Base-by-base conservation (phyloP, 495 filamentous ascomycete species). In the Trichocladium uniseriatum region DNA sequence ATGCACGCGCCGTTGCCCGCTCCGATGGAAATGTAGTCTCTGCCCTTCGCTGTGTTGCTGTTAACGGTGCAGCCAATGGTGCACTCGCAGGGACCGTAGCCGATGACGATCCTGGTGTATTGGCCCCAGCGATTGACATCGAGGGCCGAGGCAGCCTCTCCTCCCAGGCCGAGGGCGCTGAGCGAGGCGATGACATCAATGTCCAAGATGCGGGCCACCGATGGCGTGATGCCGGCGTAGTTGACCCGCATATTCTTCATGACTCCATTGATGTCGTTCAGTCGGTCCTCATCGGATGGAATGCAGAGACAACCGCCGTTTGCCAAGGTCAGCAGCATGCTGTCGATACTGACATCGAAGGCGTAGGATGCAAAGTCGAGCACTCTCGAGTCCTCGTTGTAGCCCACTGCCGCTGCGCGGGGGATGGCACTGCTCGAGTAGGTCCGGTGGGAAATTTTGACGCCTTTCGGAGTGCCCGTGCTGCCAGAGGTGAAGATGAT, bases 321-420 rank as follows among this genome's bases (percentile, higher is more conserved):
- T 16, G 75, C 75, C 1, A 84, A 56, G 0, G 74, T 75, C 15
- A 75, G 69, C 18, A 80, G 68, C 4, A 79, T 77, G 27, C 81
- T 79, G 7, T 72, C 49, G 14, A 82, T 62, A 40, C 74, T 75
- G 18, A 75, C 71, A 45, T 83, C 80, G 37, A 80, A 84, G 2
- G 74, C 75, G 46, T 77, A 79, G 31, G 75, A 71, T 9, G 79
- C 75, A 49, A 79, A 83, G 52, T 84, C 77, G n/a, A 84, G 58
- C 0, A 74, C 64, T 0, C 73, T 54, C 15, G 73, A 70, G 0
- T 52, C 38, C 9, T 13, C 8, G 1, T 24, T 21, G 49, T 51
- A 51, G 38, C 47, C 54, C 2, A 59, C 46, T 5, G 54, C 46
- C 13, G 14, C 27, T 5, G 53, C 46, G 6, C 51, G 45, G 1